phyloP scores from a whole-genome alignment of 345 rosid genomes.

The Sapria himalayana region DNA sequence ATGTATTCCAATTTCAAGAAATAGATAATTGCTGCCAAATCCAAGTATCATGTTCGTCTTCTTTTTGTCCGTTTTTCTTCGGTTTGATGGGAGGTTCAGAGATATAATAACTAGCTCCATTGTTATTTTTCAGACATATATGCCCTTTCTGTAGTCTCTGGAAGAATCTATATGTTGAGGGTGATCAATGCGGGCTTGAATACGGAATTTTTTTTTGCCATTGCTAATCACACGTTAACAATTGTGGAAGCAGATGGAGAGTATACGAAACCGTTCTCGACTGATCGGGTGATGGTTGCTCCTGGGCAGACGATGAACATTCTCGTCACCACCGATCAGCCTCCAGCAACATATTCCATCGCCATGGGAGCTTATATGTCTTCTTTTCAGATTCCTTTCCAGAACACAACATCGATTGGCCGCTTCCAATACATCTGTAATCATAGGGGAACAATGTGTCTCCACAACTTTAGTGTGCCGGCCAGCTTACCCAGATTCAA shows the following conservation, averaged over 20 bases:
- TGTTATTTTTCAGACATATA: slow-evolving; percentile 59
- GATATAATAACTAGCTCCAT: too few species aligned
- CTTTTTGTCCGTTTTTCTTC: too few species aligned
- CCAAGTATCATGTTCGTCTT: too few species aligned
- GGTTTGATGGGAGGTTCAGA: too few species aligned
- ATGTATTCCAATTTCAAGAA: too few species aligned
- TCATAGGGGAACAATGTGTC: too few species aligned
- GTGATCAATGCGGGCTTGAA: slow-evolving; percentile 60
- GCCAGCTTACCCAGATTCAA: slow-evolving; percentile 48
- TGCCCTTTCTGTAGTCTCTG: slow-evolving; percentile 35
- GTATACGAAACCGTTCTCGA: slow-evolving; percentile 55
- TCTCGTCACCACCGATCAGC: slow-evolving; percentile 60
- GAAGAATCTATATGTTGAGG: slow-evolving; percentile 56
- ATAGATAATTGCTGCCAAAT: too few species aligned
- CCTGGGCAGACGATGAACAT: slow-evolving; percentile 83
- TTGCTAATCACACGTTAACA: slow-evolving; percentile 58
- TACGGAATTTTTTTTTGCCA: slow-evolving; percentile 60
- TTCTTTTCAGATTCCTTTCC: slow-evolving; percentile 33
- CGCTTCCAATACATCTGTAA: slow-evolving; percentile 42
- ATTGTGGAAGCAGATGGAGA: slow-evolving; percentile 72
- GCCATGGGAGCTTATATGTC: slow-evolving; percentile 75
- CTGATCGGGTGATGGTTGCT: slow-evolving; percentile 58
- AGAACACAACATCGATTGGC: slow-evolving; percentile 38
- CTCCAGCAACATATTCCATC: slow-evolving; percentile 48
- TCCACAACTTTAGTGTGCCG: too few species aligned